Conservation (phyloP, 164 flowering plant genomes). For the Taxillus chinensis region DNA sequence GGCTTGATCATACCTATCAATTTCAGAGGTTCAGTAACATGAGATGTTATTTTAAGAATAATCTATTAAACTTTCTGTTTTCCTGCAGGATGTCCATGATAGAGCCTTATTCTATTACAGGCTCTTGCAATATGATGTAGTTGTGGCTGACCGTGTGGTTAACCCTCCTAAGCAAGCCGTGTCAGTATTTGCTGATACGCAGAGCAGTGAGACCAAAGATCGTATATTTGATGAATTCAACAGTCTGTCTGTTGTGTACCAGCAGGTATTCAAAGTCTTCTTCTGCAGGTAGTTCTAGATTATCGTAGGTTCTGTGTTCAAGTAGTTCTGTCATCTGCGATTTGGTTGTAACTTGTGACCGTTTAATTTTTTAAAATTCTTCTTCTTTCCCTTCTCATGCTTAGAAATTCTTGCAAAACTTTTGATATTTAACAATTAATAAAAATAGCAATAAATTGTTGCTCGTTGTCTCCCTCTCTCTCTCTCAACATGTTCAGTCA, state of each 20-base stretch:
- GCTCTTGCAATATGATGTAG: slow-evolving; percentile 70
- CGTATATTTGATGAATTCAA: slow-evolving; percentile 97
- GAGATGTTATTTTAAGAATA: background rate
- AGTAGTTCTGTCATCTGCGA: too few relatives aligned
- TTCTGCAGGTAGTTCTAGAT: background rate
- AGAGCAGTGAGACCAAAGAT: slow-evolving; percentile 93
- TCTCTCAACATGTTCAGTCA: too few relatives aligned
- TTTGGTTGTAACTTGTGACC: too few relatives aligned
- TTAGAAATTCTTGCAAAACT: too few relatives aligned
- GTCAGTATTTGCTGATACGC: slow-evolving; percentile 96
- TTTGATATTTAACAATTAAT: too few relatives aligned
- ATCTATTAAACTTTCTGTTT: slow-evolving; percentile 11
- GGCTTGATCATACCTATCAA: background rate
- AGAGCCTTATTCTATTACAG: slow-evolving; percentile 94
- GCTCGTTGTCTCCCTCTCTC: too few relatives aligned
- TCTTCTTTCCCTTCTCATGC: too few relatives aligned
- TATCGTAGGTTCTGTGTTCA: background rate
- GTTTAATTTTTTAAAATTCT: too few relatives aligned
- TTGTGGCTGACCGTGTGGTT: slow-evolving; percentile 76
- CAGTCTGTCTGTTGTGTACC: slow-evolving; percentile 90
- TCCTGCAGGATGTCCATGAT: slow-evolving; percentile 96
- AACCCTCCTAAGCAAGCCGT: slow-evolving; percentile 99
- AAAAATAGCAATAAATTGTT: too few relatives aligned
- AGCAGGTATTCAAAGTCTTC: slow-evolving; percentile 46
- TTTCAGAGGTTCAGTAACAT: background rate